Conservation (phyloP, 1,284 basidiomycete genomes). For the Ustilago lituana region DNA sequence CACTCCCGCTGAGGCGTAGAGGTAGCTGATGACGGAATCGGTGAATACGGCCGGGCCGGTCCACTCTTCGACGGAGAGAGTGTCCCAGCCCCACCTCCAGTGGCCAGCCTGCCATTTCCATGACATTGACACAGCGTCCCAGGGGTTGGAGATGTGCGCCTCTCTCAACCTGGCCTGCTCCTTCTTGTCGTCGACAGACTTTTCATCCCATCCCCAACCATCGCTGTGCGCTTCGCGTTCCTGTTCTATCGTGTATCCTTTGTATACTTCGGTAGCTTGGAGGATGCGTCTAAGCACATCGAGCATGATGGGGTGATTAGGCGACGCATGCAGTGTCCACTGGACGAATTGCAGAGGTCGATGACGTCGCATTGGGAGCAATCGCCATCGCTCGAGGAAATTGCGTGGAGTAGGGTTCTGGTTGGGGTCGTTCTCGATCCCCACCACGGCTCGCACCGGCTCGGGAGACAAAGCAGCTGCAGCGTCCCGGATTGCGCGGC, state of each 20-base stretch:
- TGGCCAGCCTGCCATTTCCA: slow-evolving; percentile 49
- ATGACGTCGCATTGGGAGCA: slow-evolving; percentile 36
- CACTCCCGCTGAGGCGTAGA: slow-evolving; percentile 41
- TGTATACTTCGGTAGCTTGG: slow-evolving; percentile 35
- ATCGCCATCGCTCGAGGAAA: slow-evolving; percentile 30
- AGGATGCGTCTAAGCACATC: slow-evolving; percentile 40
- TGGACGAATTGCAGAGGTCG: slow-evolving; percentile 44
- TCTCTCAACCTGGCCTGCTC: slow-evolving; percentile 22
- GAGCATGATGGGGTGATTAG: slow-evolving; percentile 46
- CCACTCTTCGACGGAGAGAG: slow-evolving; percentile 43
- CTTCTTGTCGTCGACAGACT: slow-evolving; percentile 6
- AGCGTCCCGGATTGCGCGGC: not conserved
- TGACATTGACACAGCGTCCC: slow-evolving; percentile 29
- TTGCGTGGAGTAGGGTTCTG: slow-evolving; percentile 29
- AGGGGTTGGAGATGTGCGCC: slow-evolving; percentile 17
- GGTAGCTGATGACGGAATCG: slow-evolving; percentile 41
- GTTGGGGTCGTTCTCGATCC: slow-evolving; percentile 48
- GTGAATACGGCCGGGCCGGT: slow-evolving; percentile 49
- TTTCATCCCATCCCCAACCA: slow-evolving; percentile 45
- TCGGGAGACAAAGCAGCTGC: slow-evolving; percentile 2
- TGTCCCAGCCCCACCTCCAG: slow-evolving; percentile 47
- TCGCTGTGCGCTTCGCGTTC: slow-evolving; percentile 29
- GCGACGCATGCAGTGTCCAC: slow-evolving; percentile 45
- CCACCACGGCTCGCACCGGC: slow-evolving; percentile 39
- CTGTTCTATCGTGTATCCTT: slow-evolving; percentile 23